phyloP scores from a whole-genome alignment of 2,329 filamentous ascomycete genomes.

The Alternaria incomplexa region DNA sequence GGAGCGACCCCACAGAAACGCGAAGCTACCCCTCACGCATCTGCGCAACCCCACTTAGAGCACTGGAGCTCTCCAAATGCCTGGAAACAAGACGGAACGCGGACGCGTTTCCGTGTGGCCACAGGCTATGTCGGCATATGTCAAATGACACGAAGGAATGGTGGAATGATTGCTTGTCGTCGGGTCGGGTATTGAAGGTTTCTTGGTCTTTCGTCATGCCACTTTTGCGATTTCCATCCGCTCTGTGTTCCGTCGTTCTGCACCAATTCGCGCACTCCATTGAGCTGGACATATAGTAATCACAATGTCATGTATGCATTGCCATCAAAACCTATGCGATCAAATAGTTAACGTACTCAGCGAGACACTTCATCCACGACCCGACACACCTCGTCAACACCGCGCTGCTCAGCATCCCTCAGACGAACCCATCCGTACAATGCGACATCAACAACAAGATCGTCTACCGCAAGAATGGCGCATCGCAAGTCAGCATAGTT shows the following conservation, averaged over 20 bases:
- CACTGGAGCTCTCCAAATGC: not conserved
- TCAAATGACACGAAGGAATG: constrained; percentile 7
- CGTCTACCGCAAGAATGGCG: constrained; percentile 34
- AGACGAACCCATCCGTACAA: constrained; percentile 83
- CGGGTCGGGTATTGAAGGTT: constrained; percentile 2
- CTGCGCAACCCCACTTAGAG: constrained; percentile 4
- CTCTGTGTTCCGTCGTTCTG: not conserved
- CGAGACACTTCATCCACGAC: constrained; percentile 90
- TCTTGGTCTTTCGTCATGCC: not conserved
- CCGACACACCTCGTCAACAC: constrained; percentile 77
- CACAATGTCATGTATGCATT: constrained; percentile 11
- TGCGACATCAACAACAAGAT: constrained; percentile 83
- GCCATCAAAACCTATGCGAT: not conserved
- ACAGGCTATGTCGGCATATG: not conserved
- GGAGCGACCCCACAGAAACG: constrained; percentile 5
- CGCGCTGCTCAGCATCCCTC: constrained; percentile 77
- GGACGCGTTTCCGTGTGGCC: constrained; percentile 5
- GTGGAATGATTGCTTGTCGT: not conserved
- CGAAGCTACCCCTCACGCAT: constrained; percentile 11
- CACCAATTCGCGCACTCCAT: not conserved
- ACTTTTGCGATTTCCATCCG: not conserved
- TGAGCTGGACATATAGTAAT: not conserved
- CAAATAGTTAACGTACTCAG: constrained; percentile 24
- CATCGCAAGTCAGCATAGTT: constrained; percentile 75
- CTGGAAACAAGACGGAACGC: not conserved